Conservation (phyloP, 2,329 filamentous ascomycete species). For the Didymella glomerata region DNA sequence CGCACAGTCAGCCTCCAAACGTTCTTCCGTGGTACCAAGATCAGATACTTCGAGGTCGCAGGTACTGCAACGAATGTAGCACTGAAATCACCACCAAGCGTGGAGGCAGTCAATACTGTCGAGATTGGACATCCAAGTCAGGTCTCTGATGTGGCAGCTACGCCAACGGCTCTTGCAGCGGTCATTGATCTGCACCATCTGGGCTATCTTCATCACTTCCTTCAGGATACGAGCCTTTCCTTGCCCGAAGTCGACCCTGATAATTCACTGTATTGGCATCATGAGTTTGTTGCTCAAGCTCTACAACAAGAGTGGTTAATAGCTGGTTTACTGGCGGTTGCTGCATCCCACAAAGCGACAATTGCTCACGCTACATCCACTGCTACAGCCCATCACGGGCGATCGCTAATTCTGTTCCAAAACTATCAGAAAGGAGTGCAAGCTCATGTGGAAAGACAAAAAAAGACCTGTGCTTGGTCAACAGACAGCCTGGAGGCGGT, state of each 20-base stretch:
- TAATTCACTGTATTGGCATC: constrained; percentile 33
- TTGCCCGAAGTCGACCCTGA: neutral
- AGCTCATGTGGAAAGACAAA: neutral
- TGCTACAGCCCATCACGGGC: neutral
- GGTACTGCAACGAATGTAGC: constrained; percentile 11
- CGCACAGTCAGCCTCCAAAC: constrained; percentile 45
- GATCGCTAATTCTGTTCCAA: neutral
- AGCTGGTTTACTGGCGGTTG: constrained; percentile 37
- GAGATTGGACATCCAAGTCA: neutral
- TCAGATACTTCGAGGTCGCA: constrained; percentile 51
- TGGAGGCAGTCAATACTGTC: neutral
- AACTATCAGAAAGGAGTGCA: neutral
- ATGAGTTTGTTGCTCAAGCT: constrained; percentile 28
- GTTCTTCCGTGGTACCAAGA: constrained; percentile 51
- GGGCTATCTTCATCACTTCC: constrained; percentile 41
- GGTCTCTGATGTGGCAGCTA: neutral
- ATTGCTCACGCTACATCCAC: constrained; percentile 8
- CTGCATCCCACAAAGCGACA: constrained; percentile 31
- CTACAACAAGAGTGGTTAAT: constrained; percentile 36
- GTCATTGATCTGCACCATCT: constrained; percentile 33
- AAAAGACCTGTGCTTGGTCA: neutral
- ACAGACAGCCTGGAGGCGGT: neutral
- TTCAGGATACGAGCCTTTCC: neutral
- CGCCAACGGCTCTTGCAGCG: neutral
- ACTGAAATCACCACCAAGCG: neutral